Evolutionary conservation across 169 alveolate genomes (phyloP).

Genomic region (Babesia bigemina): DNA sequence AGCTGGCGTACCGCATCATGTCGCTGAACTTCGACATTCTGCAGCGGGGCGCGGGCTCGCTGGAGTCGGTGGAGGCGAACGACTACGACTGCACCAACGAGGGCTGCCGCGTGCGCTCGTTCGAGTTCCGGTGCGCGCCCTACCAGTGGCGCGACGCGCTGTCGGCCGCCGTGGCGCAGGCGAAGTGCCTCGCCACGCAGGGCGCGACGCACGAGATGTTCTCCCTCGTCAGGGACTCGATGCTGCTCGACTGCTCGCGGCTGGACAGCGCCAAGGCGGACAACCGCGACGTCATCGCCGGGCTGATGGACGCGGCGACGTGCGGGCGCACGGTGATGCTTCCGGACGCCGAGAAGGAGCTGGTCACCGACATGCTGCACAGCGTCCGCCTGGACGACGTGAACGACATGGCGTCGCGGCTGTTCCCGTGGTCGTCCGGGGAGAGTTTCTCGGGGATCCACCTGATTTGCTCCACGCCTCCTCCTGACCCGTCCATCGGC

Average conservation of each 20-base stretch:
- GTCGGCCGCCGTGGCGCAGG: conserved; percentile 45
- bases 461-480: conserved; percentile 55
- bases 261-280: conserved; percentile 25
- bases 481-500: conserved; percentile 30
- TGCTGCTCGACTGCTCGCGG: conserved; percentile 37
- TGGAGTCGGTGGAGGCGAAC: conserved; percentile 48
- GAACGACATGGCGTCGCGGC: conserved; percentile 44
- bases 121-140: conserved; percentile 51
- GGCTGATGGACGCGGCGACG: conserved; percentile 68
- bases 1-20: conserved; percentile 47
- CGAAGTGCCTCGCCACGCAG: conserved; percentile 27
- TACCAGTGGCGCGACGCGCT: conserved; percentile 58
- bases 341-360: conserved; percentile 60
- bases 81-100: conserved; percentile 69
- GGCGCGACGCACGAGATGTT: conserved; percentile 38
- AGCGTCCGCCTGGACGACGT: conserved; percentile 69
- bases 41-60: conserved; percentile 35
- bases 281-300: conserved; percentile 56
- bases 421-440: conserved; percentile 46
- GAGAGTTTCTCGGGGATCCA: conserved; percentile 20
- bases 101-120: conserved; percentile 62
- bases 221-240: conserved; percentile 52
- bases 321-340: conserved; percentile 70
- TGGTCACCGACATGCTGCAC: conserved; percentile 56
- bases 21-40: conserved; percentile 56